Percentiles rank a stretch among this genome's conserved stretches.
phyloP scores from a whole-genome alignment of 1,284 basidiomycete genomes.

The Phellinidium pouzarii region DNA sequence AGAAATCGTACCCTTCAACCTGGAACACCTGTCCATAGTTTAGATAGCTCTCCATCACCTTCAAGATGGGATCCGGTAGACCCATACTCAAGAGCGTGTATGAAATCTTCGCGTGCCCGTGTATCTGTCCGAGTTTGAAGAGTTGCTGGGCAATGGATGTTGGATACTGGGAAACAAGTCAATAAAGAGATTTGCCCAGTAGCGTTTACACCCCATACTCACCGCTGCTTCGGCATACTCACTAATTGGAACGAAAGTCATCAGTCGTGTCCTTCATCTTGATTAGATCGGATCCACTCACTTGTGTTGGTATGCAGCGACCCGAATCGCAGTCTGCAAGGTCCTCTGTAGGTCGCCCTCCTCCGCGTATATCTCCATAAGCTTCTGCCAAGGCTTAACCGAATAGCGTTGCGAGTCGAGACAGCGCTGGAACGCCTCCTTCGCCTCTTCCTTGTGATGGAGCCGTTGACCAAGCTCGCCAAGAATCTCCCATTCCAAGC shows the following conservation, averaged over 20 bases:
- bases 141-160: slow-evolving; percentile 84
- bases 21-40: slow-evolving; percentile 77
- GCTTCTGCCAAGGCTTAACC: slow-evolving; percentile 85
- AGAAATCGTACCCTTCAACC: slow-evolving; percentile 77
- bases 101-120: slow-evolving; percentile 90
- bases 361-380: slow-evolving; percentile 92
- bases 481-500: slow-evolving; percentile 96
- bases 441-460: slow-evolving; percentile 96
- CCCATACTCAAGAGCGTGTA: slow-evolving; percentile 94
- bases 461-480: slow-evolving; percentile 89
- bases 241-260: slow-evolving; percentile 40
- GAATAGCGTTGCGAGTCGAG: slow-evolving; percentile 84
- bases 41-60: slow-evolving; percentile 82
- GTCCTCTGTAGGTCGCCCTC: slow-evolving; percentile 88
- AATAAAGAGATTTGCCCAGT: slow-evolving; percentile 1
- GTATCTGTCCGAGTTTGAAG: slow-evolving; percentile 90
- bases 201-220: slow-evolving; percentile 26
- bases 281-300: slow-evolving; percentile 22
- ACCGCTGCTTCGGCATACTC: slow-evolving; percentile 82
- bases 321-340: slow-evolving; percentile 86
- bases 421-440: slow-evolving; percentile 94
- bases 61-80: slow-evolving; percentile 75
- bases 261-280: slow-evolving; percentile 4
- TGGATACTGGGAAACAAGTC: slow-evolving; percentile 59
- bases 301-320: slow-evolving; percentile 85